Base-by-base conservation (phyloP, 371 early-diverging fungal genomes). In the Mucor plumbeus region DNA sequence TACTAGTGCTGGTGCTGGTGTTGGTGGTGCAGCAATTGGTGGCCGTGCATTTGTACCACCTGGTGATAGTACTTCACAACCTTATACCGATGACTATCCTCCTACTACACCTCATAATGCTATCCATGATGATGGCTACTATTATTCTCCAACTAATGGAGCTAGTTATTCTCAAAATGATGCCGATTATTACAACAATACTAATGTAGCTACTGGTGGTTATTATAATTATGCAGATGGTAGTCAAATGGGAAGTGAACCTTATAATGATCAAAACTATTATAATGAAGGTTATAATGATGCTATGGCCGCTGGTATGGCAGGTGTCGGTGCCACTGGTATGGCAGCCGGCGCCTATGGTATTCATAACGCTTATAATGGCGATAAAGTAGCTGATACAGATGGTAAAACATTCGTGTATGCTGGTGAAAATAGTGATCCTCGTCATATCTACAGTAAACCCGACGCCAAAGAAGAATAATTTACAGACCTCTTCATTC, bases 11-110 rank as follows among this genome's bases (percentile, higher is more conserved):
- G n/a, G 41, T 9, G 61, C n/a, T 10, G 19, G 38, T 11, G 17
- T 7, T 19, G 54, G 41, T 33, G 43, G n/a, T 44, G 43, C 15
- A 7, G 21, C 35, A 53, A 8, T 31, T 36, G 55, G 26, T 6
- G 59, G 39, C 40, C 66, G 66, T 59, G 59, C 66, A 3, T 60
- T 65, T 54, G 66, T 65, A 31, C 54, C 66, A 59, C 66, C 66
- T 17, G 54, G 40, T 17, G 21, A 35, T 36, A 19, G 34, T 5
- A 44, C 35, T 19, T 31, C 35, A 7, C 5, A 35, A 38, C 63
- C 63, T 40, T 63, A 63, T 40, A 40, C 17, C 0, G 63, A 63
- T 39, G 62, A 61, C 5, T 61, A 43, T 38, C 34, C 55, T 5
- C 55, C 34, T 2, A 35, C 35, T 19, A 35, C 58, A 58, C 58